Conservation (phyloP, 2,329 filamentous ascomycete genomes). For the Diaporthe vexans region DNA sequence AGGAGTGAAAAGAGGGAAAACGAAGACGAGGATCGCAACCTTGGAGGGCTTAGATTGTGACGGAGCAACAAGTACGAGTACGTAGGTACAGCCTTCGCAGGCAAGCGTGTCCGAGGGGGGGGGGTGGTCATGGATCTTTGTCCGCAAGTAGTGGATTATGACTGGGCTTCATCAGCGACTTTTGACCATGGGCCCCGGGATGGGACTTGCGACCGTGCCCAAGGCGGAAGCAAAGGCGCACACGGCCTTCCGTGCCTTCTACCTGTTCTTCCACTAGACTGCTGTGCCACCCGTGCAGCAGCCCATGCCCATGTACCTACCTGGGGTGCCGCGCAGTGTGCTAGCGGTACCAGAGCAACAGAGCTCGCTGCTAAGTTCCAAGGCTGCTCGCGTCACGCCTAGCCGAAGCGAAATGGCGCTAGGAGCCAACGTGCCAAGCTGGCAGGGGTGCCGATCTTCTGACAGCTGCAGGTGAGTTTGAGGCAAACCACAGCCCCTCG, state of each 20-base stretch:
- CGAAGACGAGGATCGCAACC: conserved; percentile 39
- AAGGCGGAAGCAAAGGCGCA: conserved; percentile 26
- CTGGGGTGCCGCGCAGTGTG: not conserved
- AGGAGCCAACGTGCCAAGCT: conserved; percentile 13
- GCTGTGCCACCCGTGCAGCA: conserved; percentile 1
- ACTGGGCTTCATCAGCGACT: conserved; percentile 9
- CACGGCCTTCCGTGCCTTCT: not conserved
- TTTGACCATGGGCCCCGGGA: conserved; percentile 5
- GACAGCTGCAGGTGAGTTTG: conserved; percentile 37
- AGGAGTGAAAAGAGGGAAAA: conserved; percentile 31
- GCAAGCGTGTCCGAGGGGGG: conserved; percentile 16
- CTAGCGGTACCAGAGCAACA: not conserved
- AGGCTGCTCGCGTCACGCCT: conserved; percentile 33
- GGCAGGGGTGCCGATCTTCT: conserved; percentile 35
- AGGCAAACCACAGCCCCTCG: conserved; percentile 13
- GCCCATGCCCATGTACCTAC: not conserved
- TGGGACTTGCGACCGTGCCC: conserved; percentile 10
- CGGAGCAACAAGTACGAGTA: conserved; percentile 20
- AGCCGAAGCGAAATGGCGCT: conserved; percentile 35
- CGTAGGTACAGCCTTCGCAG: conserved; percentile 21
- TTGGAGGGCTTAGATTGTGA: conserved; percentile 42
- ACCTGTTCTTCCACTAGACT: not conserved
- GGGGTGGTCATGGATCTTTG: conserved; percentile 19
- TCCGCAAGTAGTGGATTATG: not conserved
- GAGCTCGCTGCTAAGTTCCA: not conserved